Evolutionary conservation across 202 grass and related monocot genomes (phyloP), one percentile per base, ranked within the genome.

Genomic region (Eragrostis tef): DNA sequence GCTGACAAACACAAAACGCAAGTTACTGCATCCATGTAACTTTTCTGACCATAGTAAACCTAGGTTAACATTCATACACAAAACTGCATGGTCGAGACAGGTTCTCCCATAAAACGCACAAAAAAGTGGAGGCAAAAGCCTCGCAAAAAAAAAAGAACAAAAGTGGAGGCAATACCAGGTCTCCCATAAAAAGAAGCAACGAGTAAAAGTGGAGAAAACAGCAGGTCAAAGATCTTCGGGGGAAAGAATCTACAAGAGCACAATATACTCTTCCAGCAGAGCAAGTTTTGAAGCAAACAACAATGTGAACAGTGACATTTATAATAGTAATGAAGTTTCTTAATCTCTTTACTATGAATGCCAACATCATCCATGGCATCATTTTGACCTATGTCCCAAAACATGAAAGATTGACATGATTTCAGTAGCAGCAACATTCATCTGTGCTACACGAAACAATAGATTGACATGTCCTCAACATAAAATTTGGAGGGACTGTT

Each of bases 191-290:
- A 49, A 39, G 25, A 80, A 59, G 16, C 13, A 12, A 24, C 11
- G 12, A 4, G 7, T 11, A 66, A 57, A 16, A 53, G 8, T 54
- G 48, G 6, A 43, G 3, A 0, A 14, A 44, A 50, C 6, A 75
- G 50, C 50, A 75, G 41, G 50, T 61, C 70, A 61, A 75, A 51
- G 61, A 86, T 74, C 45, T 59, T 67, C 42, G 6, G 14, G 43
- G 13, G 63, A 49, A 50, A 69, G 2, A 58, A 46, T 45, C 8
- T 49, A 26, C 10, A 27, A 14, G 36, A 2, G 36, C 0, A 14
- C 4, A 49, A n/a, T 58, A 74, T 64, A 79, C 36, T 53, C 8
- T 72, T 60, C 56, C 11, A 64, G 74, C 22, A 21, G 16, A 44
- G 78, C 5, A 27, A 9, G 13, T 48, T 58, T 54, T 64, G 21